phyloP scores from a whole-genome alignment of 129 eudicot genomes.

The Tagetes erecta region DNA sequence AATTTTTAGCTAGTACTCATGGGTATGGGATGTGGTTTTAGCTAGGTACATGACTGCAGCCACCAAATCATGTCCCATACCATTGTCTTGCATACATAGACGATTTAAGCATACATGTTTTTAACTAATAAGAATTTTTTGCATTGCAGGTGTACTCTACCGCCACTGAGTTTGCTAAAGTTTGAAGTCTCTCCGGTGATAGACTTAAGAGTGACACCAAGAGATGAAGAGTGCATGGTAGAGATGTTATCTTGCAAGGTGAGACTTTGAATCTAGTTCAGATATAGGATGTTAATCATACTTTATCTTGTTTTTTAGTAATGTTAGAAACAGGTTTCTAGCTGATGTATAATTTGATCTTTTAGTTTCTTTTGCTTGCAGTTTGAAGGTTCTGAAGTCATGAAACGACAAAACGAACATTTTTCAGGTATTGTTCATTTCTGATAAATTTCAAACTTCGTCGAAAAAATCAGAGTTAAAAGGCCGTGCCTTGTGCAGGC shows the following conservation, averaged over 20 bases:
- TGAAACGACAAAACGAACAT: constrained; percentile 77
- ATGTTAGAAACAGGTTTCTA: not conserved
- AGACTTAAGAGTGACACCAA: constrained; percentile 73
- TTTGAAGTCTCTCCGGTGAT: constrained; percentile 84
- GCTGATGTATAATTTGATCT: not conserved
- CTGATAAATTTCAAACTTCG: not conserved
- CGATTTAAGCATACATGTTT: not conserved
- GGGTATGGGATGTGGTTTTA: not conserved
- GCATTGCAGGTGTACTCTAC: constrained; percentile 80
- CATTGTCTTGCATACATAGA: not conserved
- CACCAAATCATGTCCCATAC: not conserved
- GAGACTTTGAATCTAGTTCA: constrained; percentile 16
- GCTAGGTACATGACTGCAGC: not conserved
- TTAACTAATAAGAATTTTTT: constrained; percentile 15
- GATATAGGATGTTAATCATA: not conserved
- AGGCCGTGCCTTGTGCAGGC: constrained; percentile 30
- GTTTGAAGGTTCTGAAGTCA: constrained; percentile 94
- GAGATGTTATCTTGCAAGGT: constrained; percentile 97
- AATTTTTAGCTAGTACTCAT: not conserved
- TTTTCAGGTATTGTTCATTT: constrained; percentile 62
- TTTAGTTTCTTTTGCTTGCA: constrained; percentile 41
- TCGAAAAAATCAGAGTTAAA: constrained; percentile 5
- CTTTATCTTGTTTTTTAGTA: constrained; percentile 4
- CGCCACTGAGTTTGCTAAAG: constrained; percentile 59
- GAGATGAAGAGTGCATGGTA: constrained; percentile 69